These are phyloP conservation scores for Penicillium occitanis DNA, from an alignment of 2,329 filamentous ascomycete species.

Conservation along the genomic window DNA sequence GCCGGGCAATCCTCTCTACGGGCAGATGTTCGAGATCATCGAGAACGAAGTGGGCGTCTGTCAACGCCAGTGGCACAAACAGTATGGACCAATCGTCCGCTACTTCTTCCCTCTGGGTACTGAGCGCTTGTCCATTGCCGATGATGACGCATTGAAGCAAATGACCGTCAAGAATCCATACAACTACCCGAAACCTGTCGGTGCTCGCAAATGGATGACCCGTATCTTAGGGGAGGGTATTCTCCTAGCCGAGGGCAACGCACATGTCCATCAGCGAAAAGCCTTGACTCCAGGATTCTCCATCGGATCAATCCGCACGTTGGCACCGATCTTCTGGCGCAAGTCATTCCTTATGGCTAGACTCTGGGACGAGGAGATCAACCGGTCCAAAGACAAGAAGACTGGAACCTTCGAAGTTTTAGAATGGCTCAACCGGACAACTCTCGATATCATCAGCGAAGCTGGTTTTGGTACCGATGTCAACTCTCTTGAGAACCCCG, in stretches of 20 bases:
- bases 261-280: constrained; percentile 46
- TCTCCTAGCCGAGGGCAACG: constrained; percentile 44
- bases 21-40: constrained; percentile 47
- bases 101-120: constrained; percentile 51
- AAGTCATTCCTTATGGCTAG: constrained; percentile 47
- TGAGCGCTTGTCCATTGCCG: constrained; percentile 47
- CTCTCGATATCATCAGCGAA: constrained; percentile 47
- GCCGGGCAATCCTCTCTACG: constrained; percentile 44
- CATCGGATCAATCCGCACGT: constrained; percentile 39
- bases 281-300: constrained; percentile 42
- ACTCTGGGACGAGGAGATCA: constrained; percentile 42
- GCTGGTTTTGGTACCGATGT: constrained; percentile 46
- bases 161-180: constrained; percentile 48
- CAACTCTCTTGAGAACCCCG: constrained; percentile 40
- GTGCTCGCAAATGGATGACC: constrained; percentile 45
- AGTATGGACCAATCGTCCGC: constrained; percentile 45
- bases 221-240: constrained; percentile 48
- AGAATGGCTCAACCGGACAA: constrained; percentile 48
- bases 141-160: constrained; percentile 47
- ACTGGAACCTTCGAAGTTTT: constrained; percentile 39
- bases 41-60: constrained; percentile 44
- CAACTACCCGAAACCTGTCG: constrained; percentile 41
- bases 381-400: constrained; percentile 26
- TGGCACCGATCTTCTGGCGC: constrained; percentile 44
- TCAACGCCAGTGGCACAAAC: constrained; percentile 45